phyloP scores from a whole-genome alignment of 257 asterid genomes.

The Capsicum rhomboideum region DNA sequence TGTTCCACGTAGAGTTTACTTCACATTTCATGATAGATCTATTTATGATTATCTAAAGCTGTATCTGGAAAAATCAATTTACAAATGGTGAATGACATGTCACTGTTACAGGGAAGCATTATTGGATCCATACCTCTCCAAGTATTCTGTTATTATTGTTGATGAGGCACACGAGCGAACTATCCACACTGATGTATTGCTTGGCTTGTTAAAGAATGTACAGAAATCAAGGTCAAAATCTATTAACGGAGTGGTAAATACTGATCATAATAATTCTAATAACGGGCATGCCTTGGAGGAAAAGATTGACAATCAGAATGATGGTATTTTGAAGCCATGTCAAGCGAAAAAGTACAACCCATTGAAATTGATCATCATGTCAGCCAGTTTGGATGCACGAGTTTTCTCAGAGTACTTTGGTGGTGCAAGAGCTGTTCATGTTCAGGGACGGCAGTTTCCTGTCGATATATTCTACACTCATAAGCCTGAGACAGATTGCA shows the following conservation, averaged over 20 bases:
- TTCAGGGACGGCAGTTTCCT: conserved; percentile 84
- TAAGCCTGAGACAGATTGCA: conserved; percentile 84
- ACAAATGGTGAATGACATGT: not conserved
- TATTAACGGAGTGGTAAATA: conserved; percentile 16
- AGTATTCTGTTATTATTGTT: conserved; percentile 84
- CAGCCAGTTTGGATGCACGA: conserved; percentile 93
- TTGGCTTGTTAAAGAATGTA: conserved; percentile 80
- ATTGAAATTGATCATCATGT: conserved; percentile 80
- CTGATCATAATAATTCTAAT: conserved; percentile 19
- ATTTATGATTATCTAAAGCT: not conserved
- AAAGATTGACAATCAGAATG: conserved; percentile 18
- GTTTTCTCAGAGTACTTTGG: conserved; percentile 78
- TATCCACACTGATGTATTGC: conserved; percentile 92
- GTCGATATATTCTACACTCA: conserved; percentile 67
- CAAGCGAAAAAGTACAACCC: conserved; percentile 50
- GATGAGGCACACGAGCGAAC: conserved; percentile 99
- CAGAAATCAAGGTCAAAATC: conserved; percentile 60
- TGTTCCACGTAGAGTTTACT: not conserved
- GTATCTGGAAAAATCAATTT: not conserved
- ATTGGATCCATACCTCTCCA: conserved; percentile 78
- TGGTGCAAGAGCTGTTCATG: conserved; percentile 95
- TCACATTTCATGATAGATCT: not conserved
- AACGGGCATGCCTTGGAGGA: conserved; percentile 23
- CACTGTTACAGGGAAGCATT: conserved; percentile 71
- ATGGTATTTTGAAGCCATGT: conserved; percentile 26